Conservation (phyloP, 768 basidiomycete genomes). For the Porphyrellus cyaneotinctus region DNA sequence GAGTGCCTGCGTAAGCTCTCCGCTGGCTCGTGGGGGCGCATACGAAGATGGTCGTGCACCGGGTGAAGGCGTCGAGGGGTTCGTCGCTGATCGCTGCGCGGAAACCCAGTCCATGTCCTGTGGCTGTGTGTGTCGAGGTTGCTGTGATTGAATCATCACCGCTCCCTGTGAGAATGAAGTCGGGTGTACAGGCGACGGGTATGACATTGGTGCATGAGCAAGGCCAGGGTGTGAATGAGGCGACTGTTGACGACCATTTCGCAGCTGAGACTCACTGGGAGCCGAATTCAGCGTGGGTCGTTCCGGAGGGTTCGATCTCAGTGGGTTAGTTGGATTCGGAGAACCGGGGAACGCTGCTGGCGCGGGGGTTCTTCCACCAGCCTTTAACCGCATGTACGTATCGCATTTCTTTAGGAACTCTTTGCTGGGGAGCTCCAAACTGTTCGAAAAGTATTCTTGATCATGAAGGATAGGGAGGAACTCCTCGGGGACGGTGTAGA, state of each 20-base stretch:
- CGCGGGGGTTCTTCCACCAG: conserved; percentile 47
- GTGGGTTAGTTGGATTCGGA: conserved; percentile 20
- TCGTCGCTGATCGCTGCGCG: conserved; percentile 38
- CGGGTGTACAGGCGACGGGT: conserved; percentile 43
- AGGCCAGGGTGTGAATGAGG: conserved; percentile 38
- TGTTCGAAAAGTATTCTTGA: conserved; percentile 87
- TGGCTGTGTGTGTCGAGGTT: conserved; percentile 35
- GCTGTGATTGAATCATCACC: conserved; percentile 41
- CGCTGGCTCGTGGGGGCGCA: conserved; percentile 41
- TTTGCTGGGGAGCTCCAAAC: conserved; percentile 85
- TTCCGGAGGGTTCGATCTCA: conserved; percentile 39
- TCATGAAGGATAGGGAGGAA: conserved; percentile 83
- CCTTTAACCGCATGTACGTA: conserved; percentile 76
- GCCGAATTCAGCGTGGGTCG: conserved; percentile 41
- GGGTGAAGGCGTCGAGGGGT: conserved; percentile 30
- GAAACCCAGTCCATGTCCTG: conserved; percentile 44
- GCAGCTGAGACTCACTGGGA: conserved; percentile 36
- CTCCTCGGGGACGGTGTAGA: conserved; percentile 91
- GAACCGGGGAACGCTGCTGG: conserved; percentile 27
- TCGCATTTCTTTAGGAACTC: conserved; percentile 96
- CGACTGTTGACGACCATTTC: conserved; percentile 39
- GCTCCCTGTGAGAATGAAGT: conserved; percentile 43
- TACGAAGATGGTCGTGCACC: conserved; percentile 52
- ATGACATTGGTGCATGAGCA: conserved; percentile 43
- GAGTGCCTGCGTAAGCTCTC: conserved; percentile 39